Base-by-base conservation (phyloP, 2,329 filamentous ascomycete species). In the Diaporthe australafricana region DNA sequence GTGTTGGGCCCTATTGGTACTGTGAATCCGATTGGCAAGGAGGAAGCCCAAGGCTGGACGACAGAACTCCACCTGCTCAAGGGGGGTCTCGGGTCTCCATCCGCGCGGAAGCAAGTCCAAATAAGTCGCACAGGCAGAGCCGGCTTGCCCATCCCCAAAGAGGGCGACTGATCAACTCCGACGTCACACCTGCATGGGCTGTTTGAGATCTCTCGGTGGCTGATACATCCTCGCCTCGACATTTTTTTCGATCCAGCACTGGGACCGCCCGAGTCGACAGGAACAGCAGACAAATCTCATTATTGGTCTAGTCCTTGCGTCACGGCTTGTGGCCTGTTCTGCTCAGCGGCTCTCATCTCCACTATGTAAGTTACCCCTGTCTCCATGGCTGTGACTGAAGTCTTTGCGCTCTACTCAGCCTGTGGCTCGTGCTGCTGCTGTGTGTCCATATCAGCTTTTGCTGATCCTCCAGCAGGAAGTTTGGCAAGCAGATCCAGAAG, bases 401-500 rank as follows among this genome's bases (percentile, higher is more conserved):
- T 30, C 25, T 45, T 9, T 56, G 11, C 38, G 17, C n/a, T 48
- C 40, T 40, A 27, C 30, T 27, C 40, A 17, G 45, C 38, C 7
- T 50, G 68, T 70, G 20, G 35, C 62, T 42, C 45, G 52, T 35
- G 35, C n/a, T 27, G 48, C 56, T 52, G 48, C 27, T 40, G 56
- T 62, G 32, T 38, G 35, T 63, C 27, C 6, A 30, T 53, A 32
- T 22, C 52, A 63, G 60, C 65, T 53, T 60, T 60, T 63, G 68
- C 77, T 80, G 75, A 80, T 70, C 55, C 72, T 71, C 67, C 72
- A 75, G 66, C 79, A 99, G 96, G 96, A 99, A 99, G 90, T 99
- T 99, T 87, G 96, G 96, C 83, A 99, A 99, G 88, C 94, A 98
- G 82, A 98, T 99, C 77, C 96, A 98, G 87, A 98, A 98, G 87